Percentiles rank a stretch among this genome's conserved stretches.
Conservation (phyloP, 768 basidiomycete genomes). For the Kwoniella shandongensis region DNA sequence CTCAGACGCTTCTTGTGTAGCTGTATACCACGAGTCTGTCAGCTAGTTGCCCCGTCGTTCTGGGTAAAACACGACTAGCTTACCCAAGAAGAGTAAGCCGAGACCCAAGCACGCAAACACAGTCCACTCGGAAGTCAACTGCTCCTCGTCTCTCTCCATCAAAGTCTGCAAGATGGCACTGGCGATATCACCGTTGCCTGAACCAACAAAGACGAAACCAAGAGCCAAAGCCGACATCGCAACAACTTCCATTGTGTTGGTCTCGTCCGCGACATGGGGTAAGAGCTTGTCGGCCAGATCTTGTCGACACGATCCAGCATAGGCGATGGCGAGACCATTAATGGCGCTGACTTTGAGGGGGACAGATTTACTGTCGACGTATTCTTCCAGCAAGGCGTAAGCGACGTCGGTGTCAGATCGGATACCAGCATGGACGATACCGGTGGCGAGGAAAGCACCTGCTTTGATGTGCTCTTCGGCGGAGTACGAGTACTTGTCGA, state of each 20-base stretch:
- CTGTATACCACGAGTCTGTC: constrained; percentile 55
- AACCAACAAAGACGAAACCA: constrained; percentile 93
- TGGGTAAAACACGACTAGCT: constrained; percentile 45
- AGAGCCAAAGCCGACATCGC: constrained; percentile 81
- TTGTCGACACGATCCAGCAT: constrained; percentile 87
- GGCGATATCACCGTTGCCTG: constrained; percentile 89
- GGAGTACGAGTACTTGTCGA: constrained; percentile 97
- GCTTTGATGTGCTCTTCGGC: constrained; percentile 97
- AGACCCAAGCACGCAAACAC: constrained; percentile 85
- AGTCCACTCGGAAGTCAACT: constrained; percentile 89
- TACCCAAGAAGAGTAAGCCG: constrained; percentile 86
- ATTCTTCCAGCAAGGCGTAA: constrained; percentile 82
- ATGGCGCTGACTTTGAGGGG: constrained; percentile 83
- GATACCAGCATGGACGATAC: constrained; percentile 83
- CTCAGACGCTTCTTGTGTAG: constrained; percentile 87
- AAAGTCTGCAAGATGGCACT: constrained; percentile 84
- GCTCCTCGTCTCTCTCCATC: constrained; percentile 63
- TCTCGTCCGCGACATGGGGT: constrained; percentile 77
- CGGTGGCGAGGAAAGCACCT: constrained; percentile 90
- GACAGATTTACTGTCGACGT: constrained; percentile 81
- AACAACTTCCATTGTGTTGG: constrained; percentile 81
- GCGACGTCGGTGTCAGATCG: constrained; percentile 92
- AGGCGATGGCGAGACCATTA: constrained; percentile 86
- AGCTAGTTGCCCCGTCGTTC: constrained; percentile 1
- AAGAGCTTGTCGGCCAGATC: constrained; percentile 77